Evolutionary conservation across 2,329 filamentous ascomycete species (phyloP).

Genomic region (Fusarium armeniacum): DNA sequence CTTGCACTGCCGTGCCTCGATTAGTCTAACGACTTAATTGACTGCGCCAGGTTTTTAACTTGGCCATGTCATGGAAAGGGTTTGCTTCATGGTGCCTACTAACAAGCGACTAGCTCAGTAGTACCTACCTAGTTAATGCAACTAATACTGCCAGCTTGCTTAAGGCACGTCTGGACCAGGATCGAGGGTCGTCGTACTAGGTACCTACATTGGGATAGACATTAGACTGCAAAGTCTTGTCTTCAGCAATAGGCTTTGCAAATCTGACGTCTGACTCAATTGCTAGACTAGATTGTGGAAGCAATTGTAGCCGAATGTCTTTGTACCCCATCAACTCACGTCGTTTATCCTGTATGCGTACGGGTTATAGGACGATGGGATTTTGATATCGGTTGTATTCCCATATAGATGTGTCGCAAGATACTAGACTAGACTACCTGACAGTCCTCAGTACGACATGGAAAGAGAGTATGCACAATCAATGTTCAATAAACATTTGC

Average conservation of each 20-base stretch:
- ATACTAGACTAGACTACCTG: not conserved
- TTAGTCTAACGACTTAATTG: constrained; percentile 31
- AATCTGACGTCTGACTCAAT: not conserved
- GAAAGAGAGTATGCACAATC: not conserved
- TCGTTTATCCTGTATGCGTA: not conserved
- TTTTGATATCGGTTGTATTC: not conserved
- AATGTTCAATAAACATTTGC: not conserved
- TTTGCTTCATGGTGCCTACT: not conserved
- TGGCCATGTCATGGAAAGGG: constrained; percentile 17
- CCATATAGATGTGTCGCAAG: not conserved
- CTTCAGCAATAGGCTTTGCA: not conserved
- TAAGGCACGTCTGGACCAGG: constrained; percentile 12
- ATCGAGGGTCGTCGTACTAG: not conserved
- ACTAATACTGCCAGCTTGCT: constrained; percentile 17
- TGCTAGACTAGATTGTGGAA: not conserved
- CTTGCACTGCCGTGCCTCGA: constrained; percentile 15
- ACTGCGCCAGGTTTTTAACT: constrained; percentile 28
- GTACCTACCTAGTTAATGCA: constrained; percentile 6
- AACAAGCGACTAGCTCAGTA: not conserved
- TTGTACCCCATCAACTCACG: constrained; percentile 1
- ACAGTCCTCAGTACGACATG: constrained; percentile 11
- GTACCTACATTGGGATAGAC: not conserved
- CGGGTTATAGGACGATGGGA: not conserved
- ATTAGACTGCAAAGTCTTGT: not conserved
- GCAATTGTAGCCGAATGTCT: constrained; percentile 10